Conservation (phyloP, 176 grass and related monocot species). For the Chloris gayana region DNA sequence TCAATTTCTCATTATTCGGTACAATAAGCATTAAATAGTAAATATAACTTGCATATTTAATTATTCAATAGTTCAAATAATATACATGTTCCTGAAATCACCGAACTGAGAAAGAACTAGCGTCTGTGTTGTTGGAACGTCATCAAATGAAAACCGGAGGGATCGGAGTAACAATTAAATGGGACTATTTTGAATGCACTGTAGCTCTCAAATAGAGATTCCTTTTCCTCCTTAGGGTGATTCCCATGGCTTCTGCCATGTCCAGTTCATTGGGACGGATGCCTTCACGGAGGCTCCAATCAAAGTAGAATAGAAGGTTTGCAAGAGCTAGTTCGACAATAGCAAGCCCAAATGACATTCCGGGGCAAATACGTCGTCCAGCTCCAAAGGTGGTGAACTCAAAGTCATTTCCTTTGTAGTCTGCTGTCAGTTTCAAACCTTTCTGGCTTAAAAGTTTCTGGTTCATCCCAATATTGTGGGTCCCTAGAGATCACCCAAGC, state of each 20-base stretch:
- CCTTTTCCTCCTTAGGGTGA: too few relatives aligned
- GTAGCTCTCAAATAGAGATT: too few relatives aligned
- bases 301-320: neutral
- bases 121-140: too few relatives aligned
- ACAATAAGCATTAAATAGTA: too few relatives aligned
- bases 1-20: too few relatives aligned
- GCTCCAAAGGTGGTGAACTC: neutral
- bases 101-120: too few relatives aligned
- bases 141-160: too few relatives aligned
- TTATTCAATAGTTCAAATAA: too few relatives aligned
- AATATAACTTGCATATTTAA: too few relatives aligned
- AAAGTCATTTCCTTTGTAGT: neutral
- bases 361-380: neutral
- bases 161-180: too few relatives aligned
- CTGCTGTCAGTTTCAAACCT: neutral
- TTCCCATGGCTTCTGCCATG: neutral
- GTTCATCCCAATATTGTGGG: neutral
- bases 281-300: neutral
- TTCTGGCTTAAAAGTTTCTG: neutral
- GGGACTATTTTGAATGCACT: too few relatives aligned
- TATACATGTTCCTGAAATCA: too few relatives aligned
- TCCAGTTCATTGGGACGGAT: neutral
- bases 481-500: neutral
- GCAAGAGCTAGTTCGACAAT: neutral
- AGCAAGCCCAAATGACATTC: neutral